phyloP scores from a whole-genome alignment of 306 rosid species.

The Herpetospermum pedunculosum region DNA sequence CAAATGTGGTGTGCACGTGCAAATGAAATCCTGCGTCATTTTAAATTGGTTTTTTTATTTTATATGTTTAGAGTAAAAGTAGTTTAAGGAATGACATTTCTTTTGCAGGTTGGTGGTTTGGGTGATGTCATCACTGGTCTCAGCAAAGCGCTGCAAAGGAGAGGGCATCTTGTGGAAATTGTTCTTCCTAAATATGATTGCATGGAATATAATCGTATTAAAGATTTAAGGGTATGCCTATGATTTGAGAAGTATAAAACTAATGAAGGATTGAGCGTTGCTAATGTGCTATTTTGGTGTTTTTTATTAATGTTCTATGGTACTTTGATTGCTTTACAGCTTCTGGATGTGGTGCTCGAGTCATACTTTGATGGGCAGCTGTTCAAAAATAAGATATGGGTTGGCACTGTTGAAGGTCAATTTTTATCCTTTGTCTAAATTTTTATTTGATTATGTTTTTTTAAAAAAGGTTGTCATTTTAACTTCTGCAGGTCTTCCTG shows the following conservation, averaged over 20 bases:
- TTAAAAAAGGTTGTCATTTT: neutral
- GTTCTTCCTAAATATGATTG: conserved; percentile 95
- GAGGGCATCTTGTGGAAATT: conserved; percentile 91
- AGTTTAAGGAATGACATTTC: conserved; percentile 8
- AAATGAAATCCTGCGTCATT: neutral
- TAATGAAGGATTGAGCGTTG: neutral
- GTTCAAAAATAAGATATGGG: conserved; percentile 85
- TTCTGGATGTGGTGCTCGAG: conserved; percentile 50
- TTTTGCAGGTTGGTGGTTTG: conserved; percentile 87
- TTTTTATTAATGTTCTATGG: neutral
- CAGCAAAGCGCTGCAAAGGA: conserved; percentile 79
- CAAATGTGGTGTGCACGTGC: neutral
- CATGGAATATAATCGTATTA: conserved; percentile 46
- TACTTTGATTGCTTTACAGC: conserved; percentile 36
- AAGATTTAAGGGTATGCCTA: conserved; percentile 57
- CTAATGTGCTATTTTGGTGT: neutral
- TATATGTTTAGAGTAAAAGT: neutral
- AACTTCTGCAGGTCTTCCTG: conserved; percentile 68
- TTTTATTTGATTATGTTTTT: neutral
- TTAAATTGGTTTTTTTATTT: neutral
- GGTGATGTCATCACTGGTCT: conserved; percentile 91
- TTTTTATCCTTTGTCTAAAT: conserved; percentile 4
- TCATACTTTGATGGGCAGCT: conserved; percentile 76
- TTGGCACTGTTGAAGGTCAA: conserved; percentile 82
- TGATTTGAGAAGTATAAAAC: conserved; percentile 1